Evolutionary conservation across 2,329 filamentous ascomycete species (phyloP).

Genomic region (Sporothrix protearum): DNA sequence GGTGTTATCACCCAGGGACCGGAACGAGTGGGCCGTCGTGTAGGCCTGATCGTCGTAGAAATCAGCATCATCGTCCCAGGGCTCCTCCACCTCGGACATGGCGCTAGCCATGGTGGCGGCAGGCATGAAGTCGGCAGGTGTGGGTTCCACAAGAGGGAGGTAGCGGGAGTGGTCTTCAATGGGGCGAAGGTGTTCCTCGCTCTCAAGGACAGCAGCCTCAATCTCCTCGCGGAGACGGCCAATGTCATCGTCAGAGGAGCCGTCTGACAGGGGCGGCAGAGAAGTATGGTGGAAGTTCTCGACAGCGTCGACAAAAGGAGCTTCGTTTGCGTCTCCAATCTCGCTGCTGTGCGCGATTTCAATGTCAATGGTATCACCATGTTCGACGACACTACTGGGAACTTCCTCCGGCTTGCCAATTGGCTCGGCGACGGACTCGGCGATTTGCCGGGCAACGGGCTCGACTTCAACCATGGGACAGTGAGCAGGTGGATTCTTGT

Average conservation of each 20-base stretch:
- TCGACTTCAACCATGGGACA: neutral
- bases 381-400: neutral
- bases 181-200: neutral
- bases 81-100: conserved; percentile 60
- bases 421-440: neutral
- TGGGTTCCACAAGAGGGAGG: neutral
- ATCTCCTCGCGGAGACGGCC: conserved; percentile 21
- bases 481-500: neutral
- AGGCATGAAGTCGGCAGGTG: conserved; percentile 19
- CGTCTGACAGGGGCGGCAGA: conserved; percentile 6
- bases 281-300: conserved; percentile 37
- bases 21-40: conserved; percentile 70
- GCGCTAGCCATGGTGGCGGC: conserved; percentile 12
- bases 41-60: conserved; percentile 65
- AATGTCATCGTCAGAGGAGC: neutral
- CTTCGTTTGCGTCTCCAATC: conserved; percentile 39
- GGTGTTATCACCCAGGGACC: conserved; percentile 65
- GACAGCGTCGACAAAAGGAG: conserved; percentile 45
- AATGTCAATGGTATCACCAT: neutral
- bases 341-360: conserved; percentile 28
- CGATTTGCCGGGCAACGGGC: neutral
- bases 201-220: conserved; percentile 11
- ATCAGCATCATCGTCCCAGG: conserved; percentile 77
- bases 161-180: neutral
- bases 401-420: neutral